These are phyloP conservation scores for Colletotrichum graminicola DNA, from an alignment of 2,329 filamentous ascomycete species.

Conservation along the genomic window DNA sequence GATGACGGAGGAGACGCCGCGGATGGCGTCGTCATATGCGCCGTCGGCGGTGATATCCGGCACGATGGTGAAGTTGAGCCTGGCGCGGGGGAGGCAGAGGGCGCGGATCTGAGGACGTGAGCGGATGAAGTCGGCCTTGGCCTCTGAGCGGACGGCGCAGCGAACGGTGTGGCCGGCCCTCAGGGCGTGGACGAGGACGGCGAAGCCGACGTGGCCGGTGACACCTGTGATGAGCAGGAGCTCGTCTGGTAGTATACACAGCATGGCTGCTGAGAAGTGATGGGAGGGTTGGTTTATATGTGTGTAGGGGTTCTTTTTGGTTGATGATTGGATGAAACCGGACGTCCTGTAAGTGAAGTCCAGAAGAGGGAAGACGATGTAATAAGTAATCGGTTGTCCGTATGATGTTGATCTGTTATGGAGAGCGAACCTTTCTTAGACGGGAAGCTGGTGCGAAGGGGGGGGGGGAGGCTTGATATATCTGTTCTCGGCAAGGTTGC, in stretches of 20 bases:
- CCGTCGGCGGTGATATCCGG: constrained; percentile 53
- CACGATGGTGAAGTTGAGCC: constrained; percentile 50
- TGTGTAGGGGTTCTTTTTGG: not conserved
- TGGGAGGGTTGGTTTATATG: not conserved
- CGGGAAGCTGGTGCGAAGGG: constrained; percentile 21
- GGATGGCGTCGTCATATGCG: constrained; percentile 58
- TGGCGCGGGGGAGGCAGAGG: constrained; percentile 39
- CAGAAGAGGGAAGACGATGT: constrained; percentile 1
- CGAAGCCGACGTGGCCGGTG: constrained; percentile 50
- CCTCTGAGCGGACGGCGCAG: constrained; percentile 48
- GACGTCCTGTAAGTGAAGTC: constrained; percentile 10
- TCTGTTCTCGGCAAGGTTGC: constrained; percentile 3
- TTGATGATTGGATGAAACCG: not conserved
- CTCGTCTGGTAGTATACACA: constrained; percentile 38
- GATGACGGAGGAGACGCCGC: constrained; percentile 55
- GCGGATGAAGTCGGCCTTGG: constrained; percentile 39
- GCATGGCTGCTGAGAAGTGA: constrained; percentile 15
- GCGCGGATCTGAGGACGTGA: constrained; percentile 37
- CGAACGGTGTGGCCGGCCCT: constrained; percentile 48
- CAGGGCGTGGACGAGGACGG: constrained; percentile 46
- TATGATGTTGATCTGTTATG: not conserved
- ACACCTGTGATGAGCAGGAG: constrained; percentile 48
- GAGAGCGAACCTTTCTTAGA: constrained; percentile 7
- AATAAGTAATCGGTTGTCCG: constrained; percentile 8
- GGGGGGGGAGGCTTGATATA: constrained; percentile 27